phyloP scores from a whole-genome alignment of 1,284 basidiomycete species.

The Apiotrichum porosum region DNA sequence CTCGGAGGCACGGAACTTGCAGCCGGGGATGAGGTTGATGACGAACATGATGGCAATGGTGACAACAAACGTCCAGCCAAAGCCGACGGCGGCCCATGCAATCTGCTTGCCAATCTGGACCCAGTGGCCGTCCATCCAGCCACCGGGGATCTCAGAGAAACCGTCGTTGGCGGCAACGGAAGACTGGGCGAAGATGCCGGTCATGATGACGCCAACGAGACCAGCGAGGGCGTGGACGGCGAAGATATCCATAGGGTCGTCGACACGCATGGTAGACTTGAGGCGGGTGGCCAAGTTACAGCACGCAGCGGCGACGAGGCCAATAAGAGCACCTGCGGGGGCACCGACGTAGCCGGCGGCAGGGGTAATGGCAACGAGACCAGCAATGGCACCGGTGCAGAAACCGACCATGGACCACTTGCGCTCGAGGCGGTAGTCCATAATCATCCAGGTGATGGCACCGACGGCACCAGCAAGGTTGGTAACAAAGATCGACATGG shows the following conservation, averaged over 20 bases:
- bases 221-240: conserved; percentile 90
- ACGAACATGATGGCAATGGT: conserved; percentile 53
- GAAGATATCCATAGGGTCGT: conserved; percentile 61
- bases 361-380: conserved; percentile 77
- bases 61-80: conserved; percentile 54
- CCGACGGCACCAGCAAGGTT: conserved; percentile 56
- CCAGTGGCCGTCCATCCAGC: conserved; percentile 68
- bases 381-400: conserved; percentile 61
- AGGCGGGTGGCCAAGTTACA: conserved; percentile 86
- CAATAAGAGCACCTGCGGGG: conserved; percentile 62
- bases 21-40: conserved; percentile 70
- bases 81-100: conserved; percentile 69
- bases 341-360: conserved; percentile 50
- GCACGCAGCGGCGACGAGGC: conserved; percentile 65
- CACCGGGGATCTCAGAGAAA: conserved; percentile 56
- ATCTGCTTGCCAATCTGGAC: conserved; percentile 78
- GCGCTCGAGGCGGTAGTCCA: conserved; percentile 76
- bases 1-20: conserved; percentile 65
- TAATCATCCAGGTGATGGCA: conserved; percentile 80
- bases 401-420: conserved; percentile 82
- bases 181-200: conserved; percentile 62
- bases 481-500: conserved; percentile 81
- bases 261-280: conserved; percentile 53
- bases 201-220: conserved; percentile 69
- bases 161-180: conserved; percentile 71